Evolutionary conservation across 768 basidiomycete genomes (phyloP), one percentile per base, ranked within the genome.

Genomic region (Rhizopogon vesiculosus): DNA sequence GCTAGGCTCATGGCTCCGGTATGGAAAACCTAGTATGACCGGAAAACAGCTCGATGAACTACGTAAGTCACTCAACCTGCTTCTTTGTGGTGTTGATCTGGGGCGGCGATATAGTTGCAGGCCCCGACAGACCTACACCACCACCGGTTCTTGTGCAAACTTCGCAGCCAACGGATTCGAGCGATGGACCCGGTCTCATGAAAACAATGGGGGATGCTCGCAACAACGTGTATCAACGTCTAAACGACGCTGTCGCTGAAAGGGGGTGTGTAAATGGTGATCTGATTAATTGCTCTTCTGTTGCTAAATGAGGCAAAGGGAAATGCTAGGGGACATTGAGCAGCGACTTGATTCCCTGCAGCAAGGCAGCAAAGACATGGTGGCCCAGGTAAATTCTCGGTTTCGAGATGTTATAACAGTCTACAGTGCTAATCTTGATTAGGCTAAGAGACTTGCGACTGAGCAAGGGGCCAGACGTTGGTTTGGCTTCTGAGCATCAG

Each of bases 391-490:
- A 53, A 54, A 60, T 22, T 39, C 44, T 2, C 5, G 1, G 15
- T 22, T 38, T 22, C 19, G 22, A 38, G 35, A 8, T 38, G 33
- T 35, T 8, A 35, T 25, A 7, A 25, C 19, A 38, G 15, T 22
- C 15, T 5, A 19, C 12, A 15, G 15, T 29, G 29, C 10, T 51
- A 18, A 39, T 9, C 35, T 41, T 33, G 50, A 55, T 16, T 51
- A 86, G 82, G 86, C 87, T 6, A 88, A 85, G 64, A 74, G 76
- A 41, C 64, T 87, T 5, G 87, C 87, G 15, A 71, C 83, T 13
- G 76, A 84, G 61, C 84, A 87, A 61, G 77, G 78, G 1, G 76
- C 83, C 19, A 88, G 84, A 69, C 75, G 77, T 31, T 88, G 86
- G 86, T 83, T 88, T 68, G 77, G 78, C 15, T 77, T 84, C 46